These are phyloP conservation scores for Trichoderma oligosporum DNA, from an alignment of 2,329 filamentous ascomycete genomes.

Conservation along the genomic window DNA sequence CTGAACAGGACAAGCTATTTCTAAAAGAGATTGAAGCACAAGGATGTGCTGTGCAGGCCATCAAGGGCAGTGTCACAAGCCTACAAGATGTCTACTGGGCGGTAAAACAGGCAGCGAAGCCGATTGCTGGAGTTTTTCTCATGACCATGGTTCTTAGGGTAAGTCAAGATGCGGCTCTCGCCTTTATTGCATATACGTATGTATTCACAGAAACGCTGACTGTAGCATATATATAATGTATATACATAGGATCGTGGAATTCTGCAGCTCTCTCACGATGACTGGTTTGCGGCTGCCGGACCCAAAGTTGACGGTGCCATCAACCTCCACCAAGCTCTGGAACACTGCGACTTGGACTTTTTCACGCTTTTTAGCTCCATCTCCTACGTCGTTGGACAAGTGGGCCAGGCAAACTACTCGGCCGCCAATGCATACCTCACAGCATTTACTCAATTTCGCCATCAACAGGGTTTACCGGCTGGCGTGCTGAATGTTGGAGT, in stretches of 20 bases:
- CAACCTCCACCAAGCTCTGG: constrained; percentile 31
- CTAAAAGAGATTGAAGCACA: constrained; percentile 12
- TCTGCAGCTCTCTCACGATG: constrained; percentile 9
- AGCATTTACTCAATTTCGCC: constrained; percentile 37
- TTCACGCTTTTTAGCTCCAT: constrained; percentile 32
- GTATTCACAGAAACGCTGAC: background rate
- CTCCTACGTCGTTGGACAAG: constrained; percentile 25
- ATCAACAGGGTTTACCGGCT: constrained; percentile 34
- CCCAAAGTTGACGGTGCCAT: constrained; percentile 34
- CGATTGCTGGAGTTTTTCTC: constrained; percentile 36
- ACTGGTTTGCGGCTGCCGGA: constrained; percentile 26
- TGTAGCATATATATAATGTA: no score
- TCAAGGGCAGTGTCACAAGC: constrained; percentile 11
- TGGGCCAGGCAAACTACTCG: constrained; percentile 34
- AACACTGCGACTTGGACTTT: constrained; percentile 26
- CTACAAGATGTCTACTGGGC: constrained; percentile 15
- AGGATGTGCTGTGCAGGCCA: constrained; percentile 2
- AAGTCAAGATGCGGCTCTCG: background rate
- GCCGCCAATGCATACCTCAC: constrained; percentile 41
- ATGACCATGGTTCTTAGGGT: constrained; percentile 33
- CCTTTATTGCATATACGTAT: no score
- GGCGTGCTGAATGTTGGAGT: constrained; percentile 37
- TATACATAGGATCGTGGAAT: background rate
- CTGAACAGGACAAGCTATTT: constrained; percentile 6
- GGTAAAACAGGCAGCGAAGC: constrained; percentile 26